These are phyloP conservation scores for Saccharum spontaneum DNA, from an alignment of 176 grass and related monocot species.

Conservation along the genomic window DNA sequence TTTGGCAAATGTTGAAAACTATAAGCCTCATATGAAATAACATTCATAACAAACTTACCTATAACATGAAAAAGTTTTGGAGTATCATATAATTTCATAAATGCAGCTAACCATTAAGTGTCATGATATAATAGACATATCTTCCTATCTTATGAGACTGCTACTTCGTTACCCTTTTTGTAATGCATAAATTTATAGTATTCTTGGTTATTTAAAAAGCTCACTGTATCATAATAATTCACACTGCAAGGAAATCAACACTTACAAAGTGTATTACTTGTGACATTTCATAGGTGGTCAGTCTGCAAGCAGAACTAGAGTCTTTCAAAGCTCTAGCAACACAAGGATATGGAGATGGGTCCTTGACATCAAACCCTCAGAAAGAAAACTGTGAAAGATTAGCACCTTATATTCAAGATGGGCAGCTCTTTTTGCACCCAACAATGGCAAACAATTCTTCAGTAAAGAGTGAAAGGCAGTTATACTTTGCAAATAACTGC, in stretches of 20 bases:
- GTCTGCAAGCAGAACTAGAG: conserved; percentile 80
- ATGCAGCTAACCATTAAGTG: not conserved
- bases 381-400: conserved; percentile 36
- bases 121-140: conserved; percentile 4
- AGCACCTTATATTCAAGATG: conserved; percentile 24
- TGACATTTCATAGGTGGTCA: conserved; percentile 63
- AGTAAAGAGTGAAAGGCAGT: conserved; percentile 51
- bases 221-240: not conserved
- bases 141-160: not conserved
- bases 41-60: not conserved
- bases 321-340: conserved; percentile 59
- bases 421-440: conserved; percentile 23
- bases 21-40: not conserved
- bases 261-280: conserved; percentile 11
- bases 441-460: conserved; percentile 30
- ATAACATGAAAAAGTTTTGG: not conserved
- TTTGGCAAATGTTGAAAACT: not conserved
- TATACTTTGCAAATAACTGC: conserved; percentile 35
- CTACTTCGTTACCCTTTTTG: not conserved
- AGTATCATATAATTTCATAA: not conserved
- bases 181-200: not conserved
- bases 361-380: conserved; percentile 38
- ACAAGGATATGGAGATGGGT: conserved; percentile 36
- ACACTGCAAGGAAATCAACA: conserved; percentile 11
- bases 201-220: conserved; percentile 5